Percentiles rank a stretch among this genome's conserved stretches.
Conservation (phyloP, 805 yeast genomes). For the Zygotorulaspora danielsina region DNA sequence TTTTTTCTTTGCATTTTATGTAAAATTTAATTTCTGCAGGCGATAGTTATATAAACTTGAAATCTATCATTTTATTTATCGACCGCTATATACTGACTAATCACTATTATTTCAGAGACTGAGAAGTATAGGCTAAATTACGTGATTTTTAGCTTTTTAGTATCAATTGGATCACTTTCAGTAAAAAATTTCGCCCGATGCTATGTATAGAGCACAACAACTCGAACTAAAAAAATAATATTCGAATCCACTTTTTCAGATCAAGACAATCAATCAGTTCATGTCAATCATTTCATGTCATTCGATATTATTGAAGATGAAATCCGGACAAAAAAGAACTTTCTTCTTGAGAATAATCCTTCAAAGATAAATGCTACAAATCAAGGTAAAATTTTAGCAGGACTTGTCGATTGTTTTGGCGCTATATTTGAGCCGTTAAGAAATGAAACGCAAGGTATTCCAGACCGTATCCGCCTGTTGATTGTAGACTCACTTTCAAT, state of each 20-base stretch:
- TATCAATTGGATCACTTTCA: not conserved
- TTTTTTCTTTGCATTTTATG: slow-evolving; percentile 5
- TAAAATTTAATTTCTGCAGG: slow-evolving; percentile 12
- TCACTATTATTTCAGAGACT: too few relatives aligned
- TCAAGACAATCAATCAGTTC: too few relatives aligned
- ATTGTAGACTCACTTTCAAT: slow-evolving; percentile 60
- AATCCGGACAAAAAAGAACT: slow-evolving; percentile 7
- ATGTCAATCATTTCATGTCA: too few relatives aligned
- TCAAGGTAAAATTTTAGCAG: slow-evolving; percentile 6
- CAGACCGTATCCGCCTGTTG: slow-evolving; percentile 30
- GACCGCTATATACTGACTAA: too few relatives aligned
- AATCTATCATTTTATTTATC: not conserved
- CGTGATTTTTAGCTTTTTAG: not conserved
- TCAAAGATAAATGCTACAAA: slow-evolving; percentile 9
- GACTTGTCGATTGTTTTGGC: slow-evolving; percentile 10
- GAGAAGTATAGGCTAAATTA: too few relatives aligned
- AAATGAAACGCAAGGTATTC: slow-evolving; percentile 7
- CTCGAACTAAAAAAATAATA: too few relatives aligned
- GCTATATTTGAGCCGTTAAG: slow-evolving; percentile 8
- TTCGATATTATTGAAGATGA: not conserved
- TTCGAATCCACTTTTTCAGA: too few relatives aligned
- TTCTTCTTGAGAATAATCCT: slow-evolving; percentile 13
- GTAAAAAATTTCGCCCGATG: not conserved
- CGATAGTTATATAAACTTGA: not conserved
- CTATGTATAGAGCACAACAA: too few relatives aligned